Base-by-base conservation (phyloP, 2,329 filamentous ascomycete species). In the Rhynchosporium agropyri region DNA sequence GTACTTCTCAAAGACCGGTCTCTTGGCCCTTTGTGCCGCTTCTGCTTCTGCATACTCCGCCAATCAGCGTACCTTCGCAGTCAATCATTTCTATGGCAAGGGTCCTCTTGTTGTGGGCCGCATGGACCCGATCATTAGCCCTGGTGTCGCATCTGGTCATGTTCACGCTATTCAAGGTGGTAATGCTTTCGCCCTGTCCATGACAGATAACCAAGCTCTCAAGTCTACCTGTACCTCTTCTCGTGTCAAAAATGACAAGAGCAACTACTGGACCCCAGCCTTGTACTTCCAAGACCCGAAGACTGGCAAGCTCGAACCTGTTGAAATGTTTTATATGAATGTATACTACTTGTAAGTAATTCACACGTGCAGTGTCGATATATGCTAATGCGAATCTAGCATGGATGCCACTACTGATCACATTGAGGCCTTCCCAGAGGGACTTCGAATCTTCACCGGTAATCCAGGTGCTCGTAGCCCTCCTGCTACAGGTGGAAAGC, bases 221-320 rank as follows among this genome's bases (percentile, higher is more conserved):
- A 74, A 80, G 61, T 90, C 83, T 36, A 80, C 85, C 65, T 97
- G 92, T 78, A 95, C 91, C 1, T 93, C 91, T 10, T 96, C 92
- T 74, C 85, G 83, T 61, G 89, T 96, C 48, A 86, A 80, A 43
- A 82, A 94, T 77, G 92, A 97, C 77, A 89, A 87, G 78, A 96
- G 91, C n/a, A 87, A 86, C 38, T 97, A 97, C 79, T 97, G 92
- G 91, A 85, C 87, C 58, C 92, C 92, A 0, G 78, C 84, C 2
- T 74, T 96, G 67, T 93, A 94, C 79, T 97, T 96, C 76, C 77
- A 87, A 73, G 84, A 92, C 71, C 73, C 74, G 4, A 72, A 77
- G 12, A 89, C 90, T 69, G 85, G 89, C 62, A 79, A 86, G 61
- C 85, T 85, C 57, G 84, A 74, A 76, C 88, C 65, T 7, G 73